These are phyloP conservation scores for Diaporthe sp. DNA, from an alignment of 2,329 filamentous ascomycete species.

Conservation along the genomic window DNA sequence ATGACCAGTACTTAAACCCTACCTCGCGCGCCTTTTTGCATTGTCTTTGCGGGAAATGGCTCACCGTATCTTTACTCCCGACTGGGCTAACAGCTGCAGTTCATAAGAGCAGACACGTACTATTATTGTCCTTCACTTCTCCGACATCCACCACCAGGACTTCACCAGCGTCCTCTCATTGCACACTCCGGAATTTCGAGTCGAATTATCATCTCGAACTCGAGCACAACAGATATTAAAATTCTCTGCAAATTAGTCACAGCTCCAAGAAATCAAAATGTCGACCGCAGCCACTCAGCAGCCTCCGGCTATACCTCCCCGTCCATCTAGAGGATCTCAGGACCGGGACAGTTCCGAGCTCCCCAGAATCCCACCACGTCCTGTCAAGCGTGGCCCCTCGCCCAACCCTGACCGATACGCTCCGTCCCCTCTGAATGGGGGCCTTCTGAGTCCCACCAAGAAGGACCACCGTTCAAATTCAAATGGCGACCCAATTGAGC, in stretches of 20 bases:
- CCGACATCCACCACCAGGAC: neutral
- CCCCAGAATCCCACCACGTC: slow-evolving; percentile 84
- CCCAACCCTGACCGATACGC: slow-evolving; percentile 83
- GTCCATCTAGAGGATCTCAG: slow-evolving; percentile 59
- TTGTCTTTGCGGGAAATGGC: neutral
- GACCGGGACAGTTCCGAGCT: slow-evolving; percentile 56
- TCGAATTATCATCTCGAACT: neutral
- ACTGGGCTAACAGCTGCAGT: slow-evolving; percentile 17
- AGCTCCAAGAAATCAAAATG: slow-evolving; percentile 48
- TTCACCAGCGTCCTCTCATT: neutral
- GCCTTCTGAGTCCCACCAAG: slow-evolving; percentile 55
- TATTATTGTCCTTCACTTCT: neutral
- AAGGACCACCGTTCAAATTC: slow-evolving; percentile 47
- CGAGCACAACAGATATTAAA: neutral
- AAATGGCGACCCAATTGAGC: slow-evolving; percentile 59
- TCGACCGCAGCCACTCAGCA: slow-evolving; percentile 57
- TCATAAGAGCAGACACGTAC: slow-evolving; percentile 6
- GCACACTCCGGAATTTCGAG: neutral
- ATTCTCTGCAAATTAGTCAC: neutral
- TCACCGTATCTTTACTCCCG: slow-evolving; percentile 20
- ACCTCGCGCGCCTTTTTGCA: neutral
- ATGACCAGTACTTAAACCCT: slow-evolving; percentile 27
- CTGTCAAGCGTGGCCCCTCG: slow-evolving; percentile 80
- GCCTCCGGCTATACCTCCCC: slow-evolving; percentile 66
- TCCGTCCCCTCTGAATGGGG: slow-evolving; percentile 86